These are phyloP conservation scores for Xylaria sp. DNA, from an alignment of 2,329 filamentous ascomycete species.

Conservation along the genomic window DNA sequence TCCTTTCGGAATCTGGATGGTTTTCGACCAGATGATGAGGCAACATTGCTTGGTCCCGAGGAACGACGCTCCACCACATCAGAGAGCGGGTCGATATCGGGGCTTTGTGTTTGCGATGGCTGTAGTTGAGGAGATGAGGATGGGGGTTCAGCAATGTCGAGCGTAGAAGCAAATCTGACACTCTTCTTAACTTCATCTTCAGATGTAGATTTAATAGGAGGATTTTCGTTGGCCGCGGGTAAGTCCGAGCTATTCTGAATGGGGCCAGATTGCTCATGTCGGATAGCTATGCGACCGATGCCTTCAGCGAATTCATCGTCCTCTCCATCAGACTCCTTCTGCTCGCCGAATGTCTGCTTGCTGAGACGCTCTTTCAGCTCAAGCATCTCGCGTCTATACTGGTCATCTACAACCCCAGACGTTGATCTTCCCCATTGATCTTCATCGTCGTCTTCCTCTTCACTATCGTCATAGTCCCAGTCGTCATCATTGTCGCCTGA, in stretches of 20 bases:
- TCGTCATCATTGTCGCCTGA: conserved; percentile 67
- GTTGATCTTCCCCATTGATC: conserved; percentile 82
- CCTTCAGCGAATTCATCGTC: conserved; percentile 55
- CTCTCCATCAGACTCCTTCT: conserved; percentile 55
- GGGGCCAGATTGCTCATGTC: conserved; percentile 43
- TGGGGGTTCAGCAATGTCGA: conserved; percentile 48
- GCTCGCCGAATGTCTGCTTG: conserved; percentile 52
- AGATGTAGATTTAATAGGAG: neutral
- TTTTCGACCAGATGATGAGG: conserved; percentile 51
- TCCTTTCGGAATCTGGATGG: conserved; percentile 65
- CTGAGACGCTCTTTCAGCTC: conserved; percentile 80
- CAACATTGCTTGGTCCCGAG: conserved; percentile 31
- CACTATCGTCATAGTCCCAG: conserved; percentile 61
- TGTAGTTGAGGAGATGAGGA: conserved; percentile 43
- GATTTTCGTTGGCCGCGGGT: conserved; percentile 39
- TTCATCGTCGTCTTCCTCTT: conserved; percentile 68
- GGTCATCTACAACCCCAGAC: conserved; percentile 73
- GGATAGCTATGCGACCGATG: conserved; percentile 53
- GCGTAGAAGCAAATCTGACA: conserved; percentile 47
- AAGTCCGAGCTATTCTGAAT: conserved; percentile 30
- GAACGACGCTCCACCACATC: conserved; percentile 63
- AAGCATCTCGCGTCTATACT: conserved; percentile 84
- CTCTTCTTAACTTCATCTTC: conserved; percentile 44
- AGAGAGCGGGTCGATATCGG: conserved; percentile 60
- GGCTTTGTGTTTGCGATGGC: conserved; percentile 25